These are phyloP conservation scores for Gossypium mustelinum DNA, from an alignment of 345 rosid genomes.

Conservation along the genomic window DNA sequence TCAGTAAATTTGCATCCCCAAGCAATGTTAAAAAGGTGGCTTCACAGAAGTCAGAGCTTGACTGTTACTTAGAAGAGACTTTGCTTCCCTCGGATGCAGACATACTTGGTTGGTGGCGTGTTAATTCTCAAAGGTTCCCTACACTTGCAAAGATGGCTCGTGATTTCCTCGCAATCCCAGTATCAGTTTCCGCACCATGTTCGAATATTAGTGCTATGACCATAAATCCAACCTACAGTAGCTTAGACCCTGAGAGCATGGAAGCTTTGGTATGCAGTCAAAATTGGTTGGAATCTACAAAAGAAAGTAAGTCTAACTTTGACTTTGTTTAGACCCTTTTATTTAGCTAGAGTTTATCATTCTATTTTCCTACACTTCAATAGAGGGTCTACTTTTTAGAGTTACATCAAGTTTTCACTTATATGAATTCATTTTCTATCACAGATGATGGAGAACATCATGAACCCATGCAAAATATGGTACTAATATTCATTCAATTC, in stretches of 20 bases:
- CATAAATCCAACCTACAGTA: background rate
- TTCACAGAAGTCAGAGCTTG: background rate
- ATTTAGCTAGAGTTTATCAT: too few relatives aligned
- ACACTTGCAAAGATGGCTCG: background rate
- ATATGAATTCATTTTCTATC: background rate
- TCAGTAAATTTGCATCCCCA: background rate
- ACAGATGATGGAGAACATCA: background rate
- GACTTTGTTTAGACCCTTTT: too few relatives aligned
- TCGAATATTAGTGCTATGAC: background rate
- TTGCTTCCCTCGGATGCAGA: background rate
- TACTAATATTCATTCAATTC: background rate
- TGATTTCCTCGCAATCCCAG: background rate
- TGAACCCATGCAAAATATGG: background rate
- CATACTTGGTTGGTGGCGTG: background rate
- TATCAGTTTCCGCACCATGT: background rate
- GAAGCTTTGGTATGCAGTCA: background rate
- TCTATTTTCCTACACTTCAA: too few relatives aligned
- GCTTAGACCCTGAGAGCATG: background rate
- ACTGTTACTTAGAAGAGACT: background rate
- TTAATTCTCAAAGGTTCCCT: background rate
- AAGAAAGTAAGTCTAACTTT: background rate
- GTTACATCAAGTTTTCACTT: background rate
- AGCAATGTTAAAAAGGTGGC: background rate
- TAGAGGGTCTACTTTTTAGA: background rate
- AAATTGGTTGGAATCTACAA: background rate